Base-by-base conservation (phyloP, 2,329 filamentous ascomycete genomes). In the Pseudogymnoascus sp. region DNA sequence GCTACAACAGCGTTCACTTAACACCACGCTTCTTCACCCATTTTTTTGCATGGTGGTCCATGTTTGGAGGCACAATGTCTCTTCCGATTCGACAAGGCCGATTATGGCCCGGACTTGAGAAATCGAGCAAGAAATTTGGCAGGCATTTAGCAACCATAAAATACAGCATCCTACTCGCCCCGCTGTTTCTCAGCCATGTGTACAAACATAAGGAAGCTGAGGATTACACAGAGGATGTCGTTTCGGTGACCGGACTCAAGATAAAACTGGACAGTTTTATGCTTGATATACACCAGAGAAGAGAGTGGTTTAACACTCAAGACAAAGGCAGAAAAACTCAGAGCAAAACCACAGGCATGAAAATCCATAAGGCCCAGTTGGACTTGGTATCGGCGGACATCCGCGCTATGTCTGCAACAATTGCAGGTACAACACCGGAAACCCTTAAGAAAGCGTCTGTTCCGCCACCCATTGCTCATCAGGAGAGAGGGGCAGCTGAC, bases 141-240 rank as follows among this genome's bases (percentile, higher is more conserved):
- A 84, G 94, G 57, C 95, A 99, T 73, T 77, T 99, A 63, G 92
- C 91, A n/a, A 99, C 95, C 7, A 92, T 99, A 77, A 99, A 99
- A 77, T 97, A 97, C 75, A 96, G 92, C 63, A 76, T 99, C 19
- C 80, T 97, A 2, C 78, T 99, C 13, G 95, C 94, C 2, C 94
- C 94, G 0, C 76, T 99, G 2, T 99, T 95, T 72, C 82, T 99
- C 64, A 95, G 92, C 66, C 94, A 99, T 68, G 91, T 99, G 30
- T 99, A 99, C 76, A 97, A 96, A 73, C 94, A 99, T 76, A 96
- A 96, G 71, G 94, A 99, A 69, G 84, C 84, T 0, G 92, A 96
- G 69, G 91, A 96, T 62, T 89, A 90, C 69, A 80, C 82, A 0
- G 86, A 92, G 63, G 79, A 85, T 58, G 80, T 86, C 0, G 89